These are phyloP conservation scores for Rachicladosporium sp. DNA, from an alignment of 2,329 filamentous ascomycete species.

Conservation along the genomic window DNA sequence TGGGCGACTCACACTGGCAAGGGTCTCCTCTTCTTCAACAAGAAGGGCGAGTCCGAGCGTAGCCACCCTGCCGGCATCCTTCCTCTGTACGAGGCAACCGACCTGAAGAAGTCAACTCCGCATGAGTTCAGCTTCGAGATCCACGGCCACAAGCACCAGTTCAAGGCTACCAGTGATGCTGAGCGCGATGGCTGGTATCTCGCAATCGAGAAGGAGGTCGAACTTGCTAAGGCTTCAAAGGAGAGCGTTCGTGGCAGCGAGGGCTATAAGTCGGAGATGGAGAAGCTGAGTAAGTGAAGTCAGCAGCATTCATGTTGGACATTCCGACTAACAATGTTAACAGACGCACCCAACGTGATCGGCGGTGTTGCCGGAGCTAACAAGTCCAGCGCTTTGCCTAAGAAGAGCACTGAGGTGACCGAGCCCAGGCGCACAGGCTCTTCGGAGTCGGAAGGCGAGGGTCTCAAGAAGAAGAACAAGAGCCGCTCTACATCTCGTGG, in stretches of 20 bases:
- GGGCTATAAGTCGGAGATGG: conserved; percentile 75
- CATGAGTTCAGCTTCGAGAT: conserved; percentile 78
- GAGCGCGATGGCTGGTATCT: conserved; percentile 91
- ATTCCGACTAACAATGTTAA: neutral
- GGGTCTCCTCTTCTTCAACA: conserved; percentile 84
- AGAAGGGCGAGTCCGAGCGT: conserved; percentile 67
- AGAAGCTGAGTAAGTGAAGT: conserved; percentile 49
- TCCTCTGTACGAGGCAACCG: conserved; percentile 45
- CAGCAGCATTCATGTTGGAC: neutral
- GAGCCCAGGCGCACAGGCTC: conserved; percentile 26
- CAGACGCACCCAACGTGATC: conserved; percentile 18
- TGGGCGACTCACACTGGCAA: conserved; percentile 93
- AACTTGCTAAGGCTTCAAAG: conserved; percentile 73
- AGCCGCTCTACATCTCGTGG: conserved; percentile 48
- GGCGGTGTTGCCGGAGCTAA: conserved; percentile 24
- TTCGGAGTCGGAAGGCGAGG: conserved; percentile 35
- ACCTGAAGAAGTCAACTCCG: conserved; percentile 62
- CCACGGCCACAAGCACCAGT: conserved; percentile 81
- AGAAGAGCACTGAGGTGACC: conserved; percentile 36
- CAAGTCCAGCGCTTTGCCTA: conserved; percentile 26
- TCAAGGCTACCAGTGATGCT: conserved; percentile 62
- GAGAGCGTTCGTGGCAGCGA: conserved; percentile 64
- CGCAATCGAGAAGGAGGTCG: conserved; percentile 68
- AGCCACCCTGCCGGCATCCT: conserved; percentile 67
- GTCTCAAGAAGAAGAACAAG: conserved; percentile 37